Evolutionary conservation across 176 grass and related monocot species (phyloP), one percentile per base, ranked within the genome.

Genomic region (Saccharum officinarum): DNA sequence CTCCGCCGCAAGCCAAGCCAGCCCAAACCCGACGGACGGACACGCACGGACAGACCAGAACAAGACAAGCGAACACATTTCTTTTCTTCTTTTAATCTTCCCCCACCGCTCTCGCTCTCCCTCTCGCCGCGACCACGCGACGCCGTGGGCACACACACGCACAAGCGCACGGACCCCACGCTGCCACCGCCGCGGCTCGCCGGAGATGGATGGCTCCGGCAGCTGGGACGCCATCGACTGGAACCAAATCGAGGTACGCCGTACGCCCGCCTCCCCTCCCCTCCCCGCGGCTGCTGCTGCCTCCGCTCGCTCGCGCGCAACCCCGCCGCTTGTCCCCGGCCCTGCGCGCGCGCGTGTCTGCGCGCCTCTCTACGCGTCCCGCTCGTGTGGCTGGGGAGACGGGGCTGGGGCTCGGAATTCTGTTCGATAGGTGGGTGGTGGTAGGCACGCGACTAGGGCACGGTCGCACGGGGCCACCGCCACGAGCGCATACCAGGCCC

Each of bases 181-280:
- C 54, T 50, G 39, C 66, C 67, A 2, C 34, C 74, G 62, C 67
- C 25, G 11, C 80, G 17, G 87, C 83, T 73, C 80, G 84, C 81
- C 89, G 80, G 80, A 76, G 82, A 88, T 92, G 86, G 90, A 92
- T 12, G 73, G 67, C 83, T 85, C 83, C 59, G 90, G 78, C 65
- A 92, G 86, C 73, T 88, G 86, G 90, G 90, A 92, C 73, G 37
- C 86, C 73, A 81, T 92, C 67, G 86, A 86, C 45, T 92, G 90
- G 90, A 88, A 88, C 90, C 83, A 82, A 81, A 88, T 92, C 82
- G 86, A 88, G 82, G 90, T 88, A 69, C 62, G 52, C 25, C 0
- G 90, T 88, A 69, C 62, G 52, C 25, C 0, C 59, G 37, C 14
- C 17, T 5, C 11, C 22, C n/a, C 16, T 8, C 11, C 20, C 55